Evolutionary conservation across 768 basidiomycete genomes (phyloP).

Genomic region (Strobilomyces confusus): DNA sequence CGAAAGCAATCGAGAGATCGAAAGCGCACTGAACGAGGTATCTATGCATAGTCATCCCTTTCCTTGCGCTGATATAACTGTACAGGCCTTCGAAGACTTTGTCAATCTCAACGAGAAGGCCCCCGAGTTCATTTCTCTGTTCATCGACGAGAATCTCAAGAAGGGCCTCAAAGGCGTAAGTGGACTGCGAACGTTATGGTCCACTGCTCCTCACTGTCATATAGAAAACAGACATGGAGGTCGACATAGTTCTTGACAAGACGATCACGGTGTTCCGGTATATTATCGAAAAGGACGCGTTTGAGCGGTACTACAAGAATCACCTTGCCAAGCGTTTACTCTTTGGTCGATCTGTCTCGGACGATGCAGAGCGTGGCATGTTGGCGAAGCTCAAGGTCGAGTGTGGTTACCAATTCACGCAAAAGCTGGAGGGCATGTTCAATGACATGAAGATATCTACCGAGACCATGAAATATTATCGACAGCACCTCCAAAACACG

Average conservation of each 20-base stretch:
- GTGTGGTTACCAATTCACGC: slow-evolving; percentile 94
- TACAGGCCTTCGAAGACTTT: slow-evolving; percentile 87
- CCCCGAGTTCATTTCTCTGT: slow-evolving; percentile 93
- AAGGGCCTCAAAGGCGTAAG: slow-evolving; percentile 92
- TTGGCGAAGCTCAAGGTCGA: slow-evolving; percentile 95
- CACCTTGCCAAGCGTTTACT: slow-evolving; percentile 94
- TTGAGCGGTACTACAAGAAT: slow-evolving; percentile 96
- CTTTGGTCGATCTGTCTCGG: slow-evolving; percentile 82
- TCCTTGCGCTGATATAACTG: slow-evolving; percentile 2
- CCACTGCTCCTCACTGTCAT: background rate
- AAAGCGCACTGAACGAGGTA: slow-evolving; percentile 84
- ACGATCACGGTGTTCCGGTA: slow-evolving; percentile 95
- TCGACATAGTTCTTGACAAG: slow-evolving; percentile 88
- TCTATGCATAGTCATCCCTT: slow-evolving; percentile 5
- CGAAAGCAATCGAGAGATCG: slow-evolving; percentile 66
- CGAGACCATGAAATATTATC: slow-evolving; percentile 79
- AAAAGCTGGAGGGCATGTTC: slow-evolving; percentile 99
- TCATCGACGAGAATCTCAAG: slow-evolving; percentile 94
- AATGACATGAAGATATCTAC: slow-evolving; percentile 87
- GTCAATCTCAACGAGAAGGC: slow-evolving; percentile 85
- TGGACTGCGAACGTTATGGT: slow-evolving; percentile 6
- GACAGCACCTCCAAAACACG: slow-evolving; percentile 51
- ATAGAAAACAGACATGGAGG: slow-evolving; percentile 93
- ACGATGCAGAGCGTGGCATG: slow-evolving; percentile 98
- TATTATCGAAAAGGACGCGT: slow-evolving; percentile 92